Base-by-base conservation (phyloP, 1,284 basidiomycete species). In the Lentinula novae-zelandiae region DNA sequence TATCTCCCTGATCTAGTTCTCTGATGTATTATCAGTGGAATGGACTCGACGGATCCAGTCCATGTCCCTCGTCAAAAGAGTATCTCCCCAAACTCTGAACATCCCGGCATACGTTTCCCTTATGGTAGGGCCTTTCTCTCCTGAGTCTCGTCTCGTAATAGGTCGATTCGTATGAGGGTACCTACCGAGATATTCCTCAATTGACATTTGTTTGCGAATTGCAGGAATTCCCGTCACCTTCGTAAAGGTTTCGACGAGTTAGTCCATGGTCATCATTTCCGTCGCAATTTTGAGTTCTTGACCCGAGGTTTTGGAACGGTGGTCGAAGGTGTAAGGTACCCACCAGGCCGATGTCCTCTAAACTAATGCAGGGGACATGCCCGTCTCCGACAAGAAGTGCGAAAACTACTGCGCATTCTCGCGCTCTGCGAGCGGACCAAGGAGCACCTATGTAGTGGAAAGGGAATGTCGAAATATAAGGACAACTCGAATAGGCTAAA, bases 321-420 rank as follows among this genome's bases (percentile, higher is more conserved):
- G 68, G 66, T 80, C 78, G 67, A 82, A 78, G 1, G 75, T 76
- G 65, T 78, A 80, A 22, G 78, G 73, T 15, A 74, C 76, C 72
- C 77, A 82, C 72, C 74, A 80, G 36, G 36, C 75, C 80, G 33
- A 81, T 65, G 65, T 81, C 80, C 10, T 67, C 62, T 22, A 82
- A 72, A 2, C 77, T 71, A 48, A 81, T 76, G 71, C 81, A 71
- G 20, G 77, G 76, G 22, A 79, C 69, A 55, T 75, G 73, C 0
- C 78, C 80, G 38, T 60, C 52, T 22, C 12, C 36, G 7, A 36
- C 53, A 2, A 46, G 15, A n/a, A 44, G 52, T 13, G 22, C 52
- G 53, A 81, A 31, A 3, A 81, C 76, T 54, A 74, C 71, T 5
- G 78, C 80, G 5, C 79, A 56, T 82, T 79, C 13, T 66, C 63